Percentiles rank a stretch among this genome's conserved stretches.
phyloP scores from a whole-genome alignment of 306 rosid genomes.

The Quercus variabilis region DNA sequence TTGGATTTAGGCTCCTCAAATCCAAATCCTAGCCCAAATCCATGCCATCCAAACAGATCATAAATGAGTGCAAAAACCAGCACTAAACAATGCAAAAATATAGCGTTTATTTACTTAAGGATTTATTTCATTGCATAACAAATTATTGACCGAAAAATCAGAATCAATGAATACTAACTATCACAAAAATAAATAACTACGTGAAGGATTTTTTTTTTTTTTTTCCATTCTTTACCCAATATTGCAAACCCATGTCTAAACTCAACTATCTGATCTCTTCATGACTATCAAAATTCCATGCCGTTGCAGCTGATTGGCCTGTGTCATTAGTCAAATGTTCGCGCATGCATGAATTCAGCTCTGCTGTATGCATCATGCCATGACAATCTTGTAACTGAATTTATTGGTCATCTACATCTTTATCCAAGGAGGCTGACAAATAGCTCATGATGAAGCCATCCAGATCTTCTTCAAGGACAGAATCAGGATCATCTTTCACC shows the following conservation, averaged over 20 bases:
- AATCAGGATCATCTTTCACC: no score
- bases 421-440: conserved; percentile 75
- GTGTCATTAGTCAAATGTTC: neutral
- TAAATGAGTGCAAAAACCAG: no score
- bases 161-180: neutral
- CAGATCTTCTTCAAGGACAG: conserved; percentile 60
- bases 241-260: neutral
- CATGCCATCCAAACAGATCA: no score
- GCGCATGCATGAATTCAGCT: neutral
- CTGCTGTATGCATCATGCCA: conserved; percentile 5
- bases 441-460: conserved; percentile 84
- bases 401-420: conserved; percentile 48
- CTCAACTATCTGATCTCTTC: neutral
- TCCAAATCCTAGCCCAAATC: no score
- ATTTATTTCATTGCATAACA: neutral
- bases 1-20: no score
- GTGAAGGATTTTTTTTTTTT: neutral
- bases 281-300: neutral
- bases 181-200: neutral
- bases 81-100: no score
- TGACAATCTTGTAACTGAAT: neutral
- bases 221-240: neutral
- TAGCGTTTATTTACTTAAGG: neutral
- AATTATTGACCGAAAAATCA: neutral
- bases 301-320: neutral